Evolutionary conservation across 106 monocot genomes (phyloP), one percentile per base, ranked within the genome.

Genomic region (Apostasia ramifera): DNA sequence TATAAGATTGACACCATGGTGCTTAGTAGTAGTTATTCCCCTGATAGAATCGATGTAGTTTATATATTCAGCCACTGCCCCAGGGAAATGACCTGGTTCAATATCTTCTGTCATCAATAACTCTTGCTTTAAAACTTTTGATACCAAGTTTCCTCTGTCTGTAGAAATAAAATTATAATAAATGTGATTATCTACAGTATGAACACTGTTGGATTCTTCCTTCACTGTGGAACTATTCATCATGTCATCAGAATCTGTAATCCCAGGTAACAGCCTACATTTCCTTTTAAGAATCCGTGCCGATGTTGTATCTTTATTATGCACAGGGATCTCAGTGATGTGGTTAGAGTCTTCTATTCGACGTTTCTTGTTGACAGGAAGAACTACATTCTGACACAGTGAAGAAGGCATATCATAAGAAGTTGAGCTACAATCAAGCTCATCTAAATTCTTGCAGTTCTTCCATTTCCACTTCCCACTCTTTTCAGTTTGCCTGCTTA

Each of bases 41-140:
- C 3, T 40, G 3, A 12, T 15, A n/a, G 59, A 73, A 41, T 80
- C 59, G 44, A 65, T 68, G 69, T 63, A 70, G 10, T 61, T 47
- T 51, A 59, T 44, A 61, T 80, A 84, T 53, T 71, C 57, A 8
- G n/a, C 39, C 59, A 80, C 48, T 49, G 76, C 68, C 44, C 70
- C 70, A 2, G 72, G 84, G 47, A 66, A 73, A 58, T 48, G 38
- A 40, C 59, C 73, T 43, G 80, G 73, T 61, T 70, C 66, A 50
- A 73, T 50, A 47, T 70, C 61, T 40, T 74, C 61, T 40, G 15
- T 10, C 8, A 67, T 68, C 14, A 6, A 38, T 62, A 54, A 42
- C 9, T 66, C 59, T n/a, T n/a, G 45, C 8, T 40, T 57, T 50
- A 40, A 58, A 59, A 12, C 39, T 53, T 68, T 47, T 61, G 59